These are phyloP conservation scores for Saccharomycopsis sp. DNA, from an alignment of 805 yeast species.

Conservation along the genomic window DNA sequence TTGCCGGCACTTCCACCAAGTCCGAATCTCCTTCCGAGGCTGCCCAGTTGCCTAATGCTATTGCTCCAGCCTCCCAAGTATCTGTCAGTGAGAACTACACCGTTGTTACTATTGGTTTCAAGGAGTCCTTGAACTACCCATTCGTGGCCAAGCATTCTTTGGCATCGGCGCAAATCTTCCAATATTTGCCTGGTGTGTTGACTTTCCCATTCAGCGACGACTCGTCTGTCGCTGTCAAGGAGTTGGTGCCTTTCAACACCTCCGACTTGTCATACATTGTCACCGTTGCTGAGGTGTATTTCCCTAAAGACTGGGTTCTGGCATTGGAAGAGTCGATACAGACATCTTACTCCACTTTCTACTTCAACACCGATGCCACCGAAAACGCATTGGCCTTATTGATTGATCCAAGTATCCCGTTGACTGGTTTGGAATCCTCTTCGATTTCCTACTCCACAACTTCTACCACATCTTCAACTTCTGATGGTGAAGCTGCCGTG, in stretches of 20 bases:
- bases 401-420: constrained; percentile 66
- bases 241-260: constrained; percentile 71
- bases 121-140: constrained; percentile 71
- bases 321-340: constrained; percentile 22
- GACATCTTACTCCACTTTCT: constrained; percentile 46
- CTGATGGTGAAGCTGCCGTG: constrained; percentile 13
- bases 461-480: constrained; percentile 11
- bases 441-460: constrained; percentile 2
- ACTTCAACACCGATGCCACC: constrained; percentile 49
- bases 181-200: constrained; percentile 73
- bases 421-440: constrained; percentile 35
- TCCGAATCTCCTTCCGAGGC: constrained; percentile 25
- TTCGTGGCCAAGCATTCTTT: constrained; percentile 68
- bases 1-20: constrained; percentile 12
- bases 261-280: constrained; percentile 54
- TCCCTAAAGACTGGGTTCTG: constrained; percentile 50
- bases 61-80: constrained; percentile 49
- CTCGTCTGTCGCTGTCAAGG: constrained; percentile 49
- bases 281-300: constrained; percentile 83
- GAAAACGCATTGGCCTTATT: constrained; percentile 52
- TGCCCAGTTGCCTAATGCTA: constrained; percentile 61
- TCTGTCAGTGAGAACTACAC: constrained; percentile 43
- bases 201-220: constrained; percentile 47
- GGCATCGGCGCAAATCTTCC: constrained; percentile 78
- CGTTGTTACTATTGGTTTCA: constrained; percentile 71